Conservation (phyloP, 805 yeast genomes). For the Candida morakotiae region DNA sequence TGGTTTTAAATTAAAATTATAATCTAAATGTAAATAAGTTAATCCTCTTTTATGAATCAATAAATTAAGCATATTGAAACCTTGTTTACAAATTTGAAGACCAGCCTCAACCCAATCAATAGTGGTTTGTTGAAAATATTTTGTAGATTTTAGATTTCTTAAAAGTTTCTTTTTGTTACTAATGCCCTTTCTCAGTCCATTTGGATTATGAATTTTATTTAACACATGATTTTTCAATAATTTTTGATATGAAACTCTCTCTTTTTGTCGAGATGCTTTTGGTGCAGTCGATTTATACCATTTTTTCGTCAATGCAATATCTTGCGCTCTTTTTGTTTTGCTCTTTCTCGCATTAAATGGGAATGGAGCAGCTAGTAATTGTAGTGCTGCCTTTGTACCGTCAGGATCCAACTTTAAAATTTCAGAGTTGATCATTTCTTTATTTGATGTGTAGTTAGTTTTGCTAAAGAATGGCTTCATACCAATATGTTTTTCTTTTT, state of each 20-base stretch:
- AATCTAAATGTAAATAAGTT: constrained; percentile 89
- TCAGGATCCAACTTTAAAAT: constrained; percentile 31
- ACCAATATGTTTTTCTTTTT: constrained; percentile 34
- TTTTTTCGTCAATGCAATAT: constrained; percentile 75
- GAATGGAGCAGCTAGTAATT: constrained; percentile 74
- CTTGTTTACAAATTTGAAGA: constrained; percentile 87
- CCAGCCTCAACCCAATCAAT: constrained; percentile 99
- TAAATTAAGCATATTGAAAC: constrained; percentile 87
- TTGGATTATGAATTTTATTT: constrained; percentile 59
- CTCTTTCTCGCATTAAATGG: constrained; percentile 83
- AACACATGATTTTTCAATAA: constrained; percentile 72
- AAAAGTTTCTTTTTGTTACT: constrained; percentile 55
- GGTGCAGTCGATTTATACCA: constrained; percentile 78
- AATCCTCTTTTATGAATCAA: constrained; percentile 87
- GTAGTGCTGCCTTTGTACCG: constrained; percentile 50
- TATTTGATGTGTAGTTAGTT: constrained; percentile 5
- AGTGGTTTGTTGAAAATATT: constrained; percentile 84
- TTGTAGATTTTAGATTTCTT: constrained; percentile 67
- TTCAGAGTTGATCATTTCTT: constrained; percentile 14
- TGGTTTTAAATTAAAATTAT: constrained; percentile 93
- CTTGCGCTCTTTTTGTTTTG: constrained; percentile 74
- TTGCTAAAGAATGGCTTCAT: constrained; percentile 49
- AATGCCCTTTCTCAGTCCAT: constrained; percentile 28
- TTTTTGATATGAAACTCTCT: constrained; percentile 84
- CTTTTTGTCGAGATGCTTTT: constrained; percentile 64